Evolutionary conservation across 768 basidiomycete species (phyloP).

Genomic region (Naganishia antarctica): DNA sequence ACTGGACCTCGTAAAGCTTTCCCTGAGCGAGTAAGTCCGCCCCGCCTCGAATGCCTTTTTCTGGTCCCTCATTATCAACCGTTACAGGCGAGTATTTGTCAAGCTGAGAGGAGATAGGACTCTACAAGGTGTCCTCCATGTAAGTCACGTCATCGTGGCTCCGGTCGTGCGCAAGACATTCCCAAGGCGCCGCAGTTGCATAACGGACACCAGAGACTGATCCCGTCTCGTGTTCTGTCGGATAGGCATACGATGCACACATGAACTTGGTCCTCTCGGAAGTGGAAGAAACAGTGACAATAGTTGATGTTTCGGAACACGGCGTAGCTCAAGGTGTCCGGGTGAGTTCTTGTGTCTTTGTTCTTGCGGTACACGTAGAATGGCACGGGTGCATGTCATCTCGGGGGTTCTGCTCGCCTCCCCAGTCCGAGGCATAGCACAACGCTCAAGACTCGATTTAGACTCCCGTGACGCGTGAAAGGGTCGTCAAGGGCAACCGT

Average conservation of each 20-base stretch:
- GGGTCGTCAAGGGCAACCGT: no score
- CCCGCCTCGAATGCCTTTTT: not conserved
- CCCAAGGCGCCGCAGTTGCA: no score
- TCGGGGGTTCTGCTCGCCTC: no score
- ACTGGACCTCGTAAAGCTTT: constrained; percentile 92
- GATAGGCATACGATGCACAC: constrained; percentile 98
- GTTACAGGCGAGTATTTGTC: constrained; percentile 75
- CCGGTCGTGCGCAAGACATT: no score
- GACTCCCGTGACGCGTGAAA: no score
- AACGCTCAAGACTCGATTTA: no score
- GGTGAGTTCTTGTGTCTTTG: constrained; percentile 18
- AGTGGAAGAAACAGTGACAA: constrained; percentile 94
- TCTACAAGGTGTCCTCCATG: constrained; percentile 85
- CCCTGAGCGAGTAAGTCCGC: constrained; percentile 67
- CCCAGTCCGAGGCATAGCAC: no score
- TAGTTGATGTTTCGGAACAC: constrained; percentile 79
- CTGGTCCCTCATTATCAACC: not conserved
- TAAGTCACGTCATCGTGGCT: constrained; percentile 53
- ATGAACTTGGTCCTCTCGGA: constrained; percentile 98
- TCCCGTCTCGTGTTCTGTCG: not conserved
- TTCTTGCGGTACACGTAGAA: no score
- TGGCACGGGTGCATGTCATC: no score
- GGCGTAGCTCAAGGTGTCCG: constrained; percentile 37
- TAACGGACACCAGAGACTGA: no score
- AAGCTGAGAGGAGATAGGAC: constrained; percentile 94